Evolutionary conservation across 345 rosid genomes (phyloP), one percentile per base, ranked within the genome.

Genomic region (Kandelia obovata): DNA sequence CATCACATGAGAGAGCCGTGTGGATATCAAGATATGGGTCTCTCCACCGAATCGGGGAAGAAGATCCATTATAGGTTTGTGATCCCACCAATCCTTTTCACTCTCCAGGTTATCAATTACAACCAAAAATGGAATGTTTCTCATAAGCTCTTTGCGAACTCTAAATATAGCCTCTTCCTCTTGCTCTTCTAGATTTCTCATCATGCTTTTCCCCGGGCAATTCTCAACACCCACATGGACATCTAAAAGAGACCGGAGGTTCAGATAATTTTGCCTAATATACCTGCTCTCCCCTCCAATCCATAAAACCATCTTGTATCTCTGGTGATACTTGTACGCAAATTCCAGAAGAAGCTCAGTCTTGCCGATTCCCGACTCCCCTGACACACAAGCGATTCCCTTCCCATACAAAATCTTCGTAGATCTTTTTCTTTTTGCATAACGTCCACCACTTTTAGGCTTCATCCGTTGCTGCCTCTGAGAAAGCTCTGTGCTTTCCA

Each of bases 21-120:
- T 92, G 59, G 98, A 85, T 79, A 95, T 90, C 58, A 95, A 70
- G 55, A 95, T 83, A 77, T 95, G 98, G 34, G 98, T 92, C 73
- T 87, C 97, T 31, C 98, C 94, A 11, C 98, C 97, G 68, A 92
- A 92, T 68, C 96, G 86, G 64, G 99, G 99, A 77, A 95, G 92
- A 67, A 95, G 97, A 79, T 95, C 99, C 98, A 92, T 92, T 63
- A 92, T 83, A 4, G 85, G 91, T 77, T 87, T 89, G 35, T 75
- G 78, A 69, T 95, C 99, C 98, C 99, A 95, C 99, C 99, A 95
- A 71, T 95, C 98, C 58, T 90, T 95, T 67, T 95, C 98, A 8
- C 86, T 92, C 76, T 95, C 99, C 74, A 95, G 78, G 81, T 90
- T 95, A 75, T 95, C 98, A 13, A 95, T 87, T 60, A 95, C 83